Conservation (phyloP, 225 moss, liverwort and hornwort species). For the Thuidium tamariscinum region DNA sequence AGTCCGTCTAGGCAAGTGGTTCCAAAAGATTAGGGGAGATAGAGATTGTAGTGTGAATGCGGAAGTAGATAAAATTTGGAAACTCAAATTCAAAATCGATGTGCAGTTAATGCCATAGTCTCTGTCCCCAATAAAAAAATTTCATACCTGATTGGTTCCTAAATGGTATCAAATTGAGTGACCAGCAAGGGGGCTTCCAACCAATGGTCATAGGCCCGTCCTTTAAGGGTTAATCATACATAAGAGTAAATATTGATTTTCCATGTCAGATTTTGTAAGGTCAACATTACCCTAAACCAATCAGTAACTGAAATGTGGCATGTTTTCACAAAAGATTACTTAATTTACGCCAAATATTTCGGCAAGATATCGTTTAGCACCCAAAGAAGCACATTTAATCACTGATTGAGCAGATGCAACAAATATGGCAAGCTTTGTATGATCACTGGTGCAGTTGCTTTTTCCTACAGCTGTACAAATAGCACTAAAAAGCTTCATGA, state of each 20-base stretch:
- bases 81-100: too few species aligned
- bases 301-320: not conserved
- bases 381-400: not conserved
- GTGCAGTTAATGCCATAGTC: too few species aligned
- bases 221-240: too few species aligned
- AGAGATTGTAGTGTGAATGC: too few species aligned
- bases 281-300: not conserved
- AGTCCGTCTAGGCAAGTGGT: too few species aligned
- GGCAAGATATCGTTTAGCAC: not conserved
- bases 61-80: too few species aligned
- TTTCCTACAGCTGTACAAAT: not conserved
- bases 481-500: not conserved
- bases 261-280: not conserved
- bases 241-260: not conserved
- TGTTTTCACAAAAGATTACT: not conserved
- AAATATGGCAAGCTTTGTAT: not conserved
- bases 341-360: not conserved
- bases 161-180: too few species aligned
- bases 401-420: not conserved
- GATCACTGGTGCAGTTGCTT: not conserved
- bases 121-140: too few species aligned
- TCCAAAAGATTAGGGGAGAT: too few species aligned
- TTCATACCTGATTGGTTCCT: too few species aligned
- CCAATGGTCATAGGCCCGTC: too few species aligned
- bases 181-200: too few species aligned